A percentile compares a stretch with the other conserved stretches of the same genome.
Conservation (phyloP, 495 filamentous ascomycete species). For the Penicillium mononematosum region DNA sequence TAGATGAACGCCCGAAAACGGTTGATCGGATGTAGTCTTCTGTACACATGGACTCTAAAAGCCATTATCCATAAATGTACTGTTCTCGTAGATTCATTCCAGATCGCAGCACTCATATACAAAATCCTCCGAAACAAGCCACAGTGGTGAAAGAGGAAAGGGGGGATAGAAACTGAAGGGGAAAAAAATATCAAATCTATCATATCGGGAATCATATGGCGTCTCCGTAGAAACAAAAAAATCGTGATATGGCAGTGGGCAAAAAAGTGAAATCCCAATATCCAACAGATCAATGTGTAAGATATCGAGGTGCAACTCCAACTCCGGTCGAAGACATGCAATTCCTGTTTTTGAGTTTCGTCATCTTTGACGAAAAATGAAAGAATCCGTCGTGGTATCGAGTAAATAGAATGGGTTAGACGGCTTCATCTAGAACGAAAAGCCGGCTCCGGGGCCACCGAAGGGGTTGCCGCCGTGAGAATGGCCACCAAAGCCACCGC, state of each 20-base stretch:
- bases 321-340: conserved; percentile 15
- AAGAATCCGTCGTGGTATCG: conserved; percentile 9
- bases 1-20: conserved; percentile 5
- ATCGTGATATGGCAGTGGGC: conserved; percentile 9
- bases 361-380: not conserved
- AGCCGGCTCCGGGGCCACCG: conserved; percentile 14
- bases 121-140: not conserved
- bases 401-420: not conserved
- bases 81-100: conserved; percentile 2
- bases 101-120: conserved; percentile 9
- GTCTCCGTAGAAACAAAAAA: conserved; percentile 15
- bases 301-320: conserved; percentile 16
- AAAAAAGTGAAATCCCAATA: conserved; percentile 1
- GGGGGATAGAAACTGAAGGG: not conserved
- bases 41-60: not conserved
- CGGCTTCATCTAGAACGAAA: conserved; percentile 37
- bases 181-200: conserved; percentile 12
- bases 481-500: conserved; percentile 43
- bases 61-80: conserved; percentile 2
- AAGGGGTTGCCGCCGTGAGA: conserved; percentile 15
- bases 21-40: conserved; percentile 1
- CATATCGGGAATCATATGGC: conserved; percentile 18
- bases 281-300: conserved; percentile 3
- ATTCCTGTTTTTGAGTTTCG: conserved; percentile 3
- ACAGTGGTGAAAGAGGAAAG: not conserved